phyloP scores from a whole-genome alignment of 768 basidiomycete species.

The Trametes cingulata region DNA sequence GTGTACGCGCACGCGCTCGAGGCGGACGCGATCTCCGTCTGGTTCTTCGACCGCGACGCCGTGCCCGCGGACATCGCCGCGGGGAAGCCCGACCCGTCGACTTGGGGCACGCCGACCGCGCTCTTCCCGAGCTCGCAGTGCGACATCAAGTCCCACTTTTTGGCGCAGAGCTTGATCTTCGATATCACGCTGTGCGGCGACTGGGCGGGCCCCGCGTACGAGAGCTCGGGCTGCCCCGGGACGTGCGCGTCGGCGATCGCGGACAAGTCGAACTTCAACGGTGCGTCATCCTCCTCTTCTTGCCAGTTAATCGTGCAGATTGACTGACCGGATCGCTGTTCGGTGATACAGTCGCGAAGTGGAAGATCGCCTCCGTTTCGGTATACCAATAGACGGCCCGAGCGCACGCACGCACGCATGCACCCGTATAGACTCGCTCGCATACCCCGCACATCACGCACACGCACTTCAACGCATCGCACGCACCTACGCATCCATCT shows the following conservation, averaged over 20 bases:
- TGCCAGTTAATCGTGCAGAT: not conserved
- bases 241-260: slow-evolving; percentile 43
- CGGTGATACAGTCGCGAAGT: slow-evolving; percentile 46
- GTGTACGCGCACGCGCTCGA: slow-evolving; percentile 45
- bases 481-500: slow-evolving; percentile 1
- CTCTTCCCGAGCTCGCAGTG: slow-evolving; percentile 39
- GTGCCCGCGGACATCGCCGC: slow-evolving; percentile 40
- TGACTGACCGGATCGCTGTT: slow-evolving; percentile 6
- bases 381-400: slow-evolving; percentile 43
- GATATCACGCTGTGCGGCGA: slow-evolving; percentile 47
- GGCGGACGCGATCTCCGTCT: slow-evolving; percentile 44
- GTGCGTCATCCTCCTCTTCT: slow-evolving; percentile 29
- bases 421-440: slow-evolving; percentile 9
- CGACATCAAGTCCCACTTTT: slow-evolving; percentile 39
- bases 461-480: slow-evolving; percentile 5
- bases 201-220: slow-evolving; percentile 42
- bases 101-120: slow-evolving; percentile 45
- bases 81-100: slow-evolving; percentile 38
- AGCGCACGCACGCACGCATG: too few species aligned
- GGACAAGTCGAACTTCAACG: slow-evolving; percentile 55
- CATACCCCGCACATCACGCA: slow-evolving; percentile 4
- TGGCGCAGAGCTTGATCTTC: slow-evolving; percentile 40
- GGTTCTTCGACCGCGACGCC: slow-evolving; percentile 43
- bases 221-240: slow-evolving; percentile 32
- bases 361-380: slow-evolving; percentile 58